A percentile compares a stretch with the other conserved stretches of the same genome.
phyloP scores from a whole-genome alignment of 2,329 filamentous ascomycete species.

The Pyrenochaeta sp. region DNA sequence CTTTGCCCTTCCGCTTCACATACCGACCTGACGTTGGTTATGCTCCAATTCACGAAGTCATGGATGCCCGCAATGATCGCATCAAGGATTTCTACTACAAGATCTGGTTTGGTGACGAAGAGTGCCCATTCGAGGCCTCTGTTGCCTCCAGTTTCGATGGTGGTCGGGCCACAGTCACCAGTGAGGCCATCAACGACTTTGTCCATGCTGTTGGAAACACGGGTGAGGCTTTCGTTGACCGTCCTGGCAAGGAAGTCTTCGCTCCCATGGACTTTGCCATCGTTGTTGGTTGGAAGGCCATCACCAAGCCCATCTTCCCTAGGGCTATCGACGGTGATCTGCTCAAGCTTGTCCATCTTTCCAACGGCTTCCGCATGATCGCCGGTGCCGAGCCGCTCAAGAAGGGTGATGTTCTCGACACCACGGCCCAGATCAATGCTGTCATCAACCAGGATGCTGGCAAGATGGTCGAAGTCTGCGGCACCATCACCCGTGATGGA shows the following conservation, averaged over 20 bases:
- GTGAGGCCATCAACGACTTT: constrained; percentile 95
- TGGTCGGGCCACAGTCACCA: constrained; percentile 84
- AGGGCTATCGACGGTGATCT: constrained; percentile 94
- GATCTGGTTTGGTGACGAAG: constrained; percentile 92
- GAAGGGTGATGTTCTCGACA: constrained; percentile 92
- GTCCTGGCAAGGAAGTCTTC: constrained; percentile 90
- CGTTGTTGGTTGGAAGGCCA: constrained; percentile 98
- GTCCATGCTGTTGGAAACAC: constrained; percentile 99
- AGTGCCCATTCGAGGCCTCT: constrained; percentile 80
- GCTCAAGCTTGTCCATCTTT: constrained; percentile 93
- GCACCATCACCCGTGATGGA: constrained; percentile 86
- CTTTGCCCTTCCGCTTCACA: constrained; percentile 84
- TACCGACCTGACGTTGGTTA: constrained; percentile 97
- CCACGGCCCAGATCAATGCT: constrained; percentile 94
- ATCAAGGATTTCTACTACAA: constrained; percentile 99
- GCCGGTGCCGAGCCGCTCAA: constrained; percentile 93
- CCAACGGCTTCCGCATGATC: constrained; percentile 98
- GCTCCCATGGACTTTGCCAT: constrained; percentile 99
- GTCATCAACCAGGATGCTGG: constrained; percentile 98
- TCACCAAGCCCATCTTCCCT: constrained; percentile 99
- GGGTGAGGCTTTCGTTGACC: constrained; percentile 94
- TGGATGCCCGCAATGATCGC: constrained; percentile 93
- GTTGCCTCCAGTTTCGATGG: constrained; percentile 91
- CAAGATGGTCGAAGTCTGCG: constrained; percentile 99
- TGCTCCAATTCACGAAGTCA: constrained; percentile 96